Base-by-base conservation (phyloP, 192 early-diverging fungal genomes). In the Lunasporangiospora selenospora region DNA sequence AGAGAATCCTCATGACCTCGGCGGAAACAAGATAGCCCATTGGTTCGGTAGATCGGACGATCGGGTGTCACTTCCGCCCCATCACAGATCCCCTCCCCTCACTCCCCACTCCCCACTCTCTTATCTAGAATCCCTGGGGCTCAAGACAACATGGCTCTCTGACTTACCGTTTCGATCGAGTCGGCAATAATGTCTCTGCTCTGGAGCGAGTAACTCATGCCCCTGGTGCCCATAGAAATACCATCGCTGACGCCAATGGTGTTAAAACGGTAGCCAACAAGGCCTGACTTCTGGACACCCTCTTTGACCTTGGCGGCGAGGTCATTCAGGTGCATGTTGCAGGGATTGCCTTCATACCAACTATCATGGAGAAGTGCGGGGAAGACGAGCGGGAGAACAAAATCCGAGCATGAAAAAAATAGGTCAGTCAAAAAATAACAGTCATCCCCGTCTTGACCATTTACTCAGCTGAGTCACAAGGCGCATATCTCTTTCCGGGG, bases 341-440 rank as follows among this genome's bases (percentile, higher is more conserved):
- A 99, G 10, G 98, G 95, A 80, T 99, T 99, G 57, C 98, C 98
- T 75, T 99, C 98, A 70, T 95, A 98, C 95, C 96, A 95, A 15
- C 88, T 89, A 58, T 27, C 21, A 29, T n/a, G n/a, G n/a, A n/a
- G n/a, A n/a, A n/a, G n/a, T n/a, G n/a, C n/a, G n/a, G n/a, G n/a
- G n/a, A n/a, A n/a, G n/a, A n/a, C n/a, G n/a, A n/a, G n/a, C n/a
- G n/a, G n/a, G n/a, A n/a, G n/a, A n/a, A n/a, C n/a, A n/a, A n/a
- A n/a, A n/a, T n/a, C n/a, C n/a, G n/a, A n/a, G n/a, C 11, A 48
- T 5, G 36, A 60, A 53, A 37, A 40, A 58, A 15, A 34, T 33
- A 6, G 2, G 39, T 12, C 24, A 36, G n/a, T 42, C 24, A 52
- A 39, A 39, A 29, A 36, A 26, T 18, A 56, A 62, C n/a, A 19